These are phyloP conservation scores for Hymenoscyphus repandus DNA, from an alignment of 2,329 filamentous ascomycete genomes.

Conservation along the genomic window DNA sequence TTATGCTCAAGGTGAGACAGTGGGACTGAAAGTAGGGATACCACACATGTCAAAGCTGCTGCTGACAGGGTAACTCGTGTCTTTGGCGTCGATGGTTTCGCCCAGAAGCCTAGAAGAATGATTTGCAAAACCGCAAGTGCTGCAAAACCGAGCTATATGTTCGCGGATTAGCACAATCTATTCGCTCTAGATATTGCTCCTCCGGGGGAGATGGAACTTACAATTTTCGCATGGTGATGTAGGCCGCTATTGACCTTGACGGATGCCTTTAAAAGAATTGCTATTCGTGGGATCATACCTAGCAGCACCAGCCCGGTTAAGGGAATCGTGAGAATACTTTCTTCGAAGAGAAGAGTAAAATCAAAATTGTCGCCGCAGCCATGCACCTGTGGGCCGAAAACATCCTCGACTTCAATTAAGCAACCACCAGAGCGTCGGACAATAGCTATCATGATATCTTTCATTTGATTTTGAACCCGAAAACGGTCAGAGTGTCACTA, in stretches of 20 bases:
- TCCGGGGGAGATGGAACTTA: neutral
- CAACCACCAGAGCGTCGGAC: too few relatives aligned
- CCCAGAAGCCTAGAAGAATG: neutral
- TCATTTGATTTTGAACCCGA: too few relatives aligned
- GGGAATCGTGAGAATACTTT: conserved; percentile 7
- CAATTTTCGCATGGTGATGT: neutral
- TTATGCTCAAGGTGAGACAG: conserved; percentile 15
- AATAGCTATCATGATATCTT: too few relatives aligned
- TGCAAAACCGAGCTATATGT: neutral
- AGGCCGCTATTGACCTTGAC: neutral
- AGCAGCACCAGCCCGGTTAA: conserved; percentile 3
- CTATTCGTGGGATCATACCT: neutral
- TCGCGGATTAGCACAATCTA: neutral
- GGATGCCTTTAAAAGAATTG: neutral
- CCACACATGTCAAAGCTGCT: neutral
- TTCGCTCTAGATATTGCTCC: neutral
- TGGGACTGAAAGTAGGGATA: neutral
- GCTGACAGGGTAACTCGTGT: conserved; percentile 19
- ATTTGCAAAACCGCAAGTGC: neutral
- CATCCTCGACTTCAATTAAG: neutral
- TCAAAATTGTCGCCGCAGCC: conserved; percentile 12
- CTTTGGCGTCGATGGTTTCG: conserved; percentile 1
- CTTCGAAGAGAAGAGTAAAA: conserved; percentile 14
- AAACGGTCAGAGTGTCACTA: too few relatives aligned
- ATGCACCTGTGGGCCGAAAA: conserved; percentile 3